Evolutionary conservation across 139 green algal genomes (phyloP).

Genomic region (Trebouxia sp.): DNA sequence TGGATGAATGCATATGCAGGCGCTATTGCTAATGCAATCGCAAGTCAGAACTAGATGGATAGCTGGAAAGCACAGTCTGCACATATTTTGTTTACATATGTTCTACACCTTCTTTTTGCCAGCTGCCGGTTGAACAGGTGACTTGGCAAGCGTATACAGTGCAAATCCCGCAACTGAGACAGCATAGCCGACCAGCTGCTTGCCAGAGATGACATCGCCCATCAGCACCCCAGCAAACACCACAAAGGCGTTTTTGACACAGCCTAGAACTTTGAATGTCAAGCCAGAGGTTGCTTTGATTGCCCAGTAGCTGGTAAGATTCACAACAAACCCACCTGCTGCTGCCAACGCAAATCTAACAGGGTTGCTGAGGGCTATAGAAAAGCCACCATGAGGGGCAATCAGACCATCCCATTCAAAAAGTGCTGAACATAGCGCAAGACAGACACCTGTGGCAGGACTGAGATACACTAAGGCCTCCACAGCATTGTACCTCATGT

Average conservation of each 20-base stretch:
- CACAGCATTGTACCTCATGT: conserved; percentile 29
- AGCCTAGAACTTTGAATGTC: conserved; percentile 74
- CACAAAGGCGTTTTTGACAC: conserved; percentile 66
- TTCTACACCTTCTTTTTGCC: background rate
- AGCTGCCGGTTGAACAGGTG: background rate
- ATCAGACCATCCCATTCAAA: conserved; percentile 45
- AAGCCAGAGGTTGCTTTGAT: conserved; percentile 66
- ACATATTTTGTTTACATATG: background rate
- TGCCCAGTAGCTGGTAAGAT: conserved; percentile 64
- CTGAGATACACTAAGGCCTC: conserved; percentile 63
- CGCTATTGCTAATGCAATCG: no score
- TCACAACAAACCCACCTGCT: conserved; percentile 51
- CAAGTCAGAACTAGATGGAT: no score
- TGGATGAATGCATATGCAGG: no score
- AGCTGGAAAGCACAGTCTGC: no score
- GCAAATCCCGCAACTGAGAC: conserved; percentile 64
- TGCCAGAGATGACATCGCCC: conserved; percentile 31
- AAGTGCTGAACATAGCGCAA: conserved; percentile 40
- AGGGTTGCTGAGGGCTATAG: conserved; percentile 34
- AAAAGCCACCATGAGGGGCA: conserved; percentile 27
- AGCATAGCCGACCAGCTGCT: conserved; percentile 62
- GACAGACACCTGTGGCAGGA: conserved; percentile 43
- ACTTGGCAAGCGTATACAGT: conserved; percentile 44
- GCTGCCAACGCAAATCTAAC: conserved; percentile 37
- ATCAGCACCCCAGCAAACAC: conserved; percentile 50